Evolutionary conservation across 768 basidiomycete species (phyloP).

Genomic region (Phaeotremella fagi): DNA sequence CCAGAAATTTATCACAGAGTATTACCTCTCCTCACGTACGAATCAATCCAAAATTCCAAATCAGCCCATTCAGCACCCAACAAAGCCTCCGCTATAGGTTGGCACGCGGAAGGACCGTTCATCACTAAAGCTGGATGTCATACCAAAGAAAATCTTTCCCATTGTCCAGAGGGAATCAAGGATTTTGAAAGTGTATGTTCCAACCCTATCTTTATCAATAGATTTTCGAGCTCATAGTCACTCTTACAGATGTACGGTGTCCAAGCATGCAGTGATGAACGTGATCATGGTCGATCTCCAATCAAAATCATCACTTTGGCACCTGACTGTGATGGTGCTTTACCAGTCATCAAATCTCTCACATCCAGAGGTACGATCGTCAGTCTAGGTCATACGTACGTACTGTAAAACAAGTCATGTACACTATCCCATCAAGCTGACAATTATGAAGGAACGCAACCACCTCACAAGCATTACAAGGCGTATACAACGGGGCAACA

Average conservation of each 20-base stretch:
- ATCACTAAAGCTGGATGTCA: slow-evolving; percentile 44
- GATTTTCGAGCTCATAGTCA: slow-evolving; percentile 4
- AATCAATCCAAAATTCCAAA: not conserved
- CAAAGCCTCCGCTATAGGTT: slow-evolving; percentile 68
- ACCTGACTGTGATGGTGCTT: slow-evolving; percentile 78
- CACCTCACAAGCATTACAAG: slow-evolving; percentile 66
- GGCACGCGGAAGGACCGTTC: slow-evolving; percentile 90
- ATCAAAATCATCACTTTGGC: slow-evolving; percentile 80
- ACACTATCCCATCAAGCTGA: slow-evolving; percentile 2
- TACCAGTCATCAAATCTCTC: slow-evolving; percentile 62
- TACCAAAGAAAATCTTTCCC: not conserved
- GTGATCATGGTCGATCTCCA: slow-evolving; percentile 42
- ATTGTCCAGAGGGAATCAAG: slow-evolving; percentile 24
- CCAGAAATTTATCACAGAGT: not conserved
- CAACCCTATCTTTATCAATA: too few relatives aligned
- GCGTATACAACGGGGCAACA: slow-evolving; percentile 68
- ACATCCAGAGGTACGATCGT: slow-evolving; percentile 65
- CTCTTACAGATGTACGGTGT: not conserved
- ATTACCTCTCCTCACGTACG: not conserved
- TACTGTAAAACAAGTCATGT: not conserved
- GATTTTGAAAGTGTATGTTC: slow-evolving; percentile 69
- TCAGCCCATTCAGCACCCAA: slow-evolving; percentile 51
- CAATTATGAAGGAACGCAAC: slow-evolving; percentile 59
- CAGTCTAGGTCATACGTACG: slow-evolving; percentile 84
- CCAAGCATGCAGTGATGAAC: not conserved